Evolutionary conservation across 202 grass and related monocot genomes (phyloP), one percentile per base, ranked within the genome.

Genomic region (Setaria italica): DNA sequence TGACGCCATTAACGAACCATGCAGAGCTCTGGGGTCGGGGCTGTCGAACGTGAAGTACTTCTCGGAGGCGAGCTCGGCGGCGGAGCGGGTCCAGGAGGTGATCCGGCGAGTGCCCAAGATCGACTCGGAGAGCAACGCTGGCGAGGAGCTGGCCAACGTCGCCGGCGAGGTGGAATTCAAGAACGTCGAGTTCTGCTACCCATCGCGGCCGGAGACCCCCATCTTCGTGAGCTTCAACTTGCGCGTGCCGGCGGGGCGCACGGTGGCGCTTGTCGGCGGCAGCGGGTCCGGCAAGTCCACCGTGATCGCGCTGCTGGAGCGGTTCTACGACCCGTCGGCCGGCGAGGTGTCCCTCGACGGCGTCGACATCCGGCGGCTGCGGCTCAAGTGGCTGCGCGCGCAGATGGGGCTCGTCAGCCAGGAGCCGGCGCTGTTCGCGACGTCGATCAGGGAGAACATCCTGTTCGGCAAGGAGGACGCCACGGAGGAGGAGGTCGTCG

Each of bases 331-430:
- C 74, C 94, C 97, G 10, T 59, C 66, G 0, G 85, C 55, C 1
- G 94, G 97, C 0, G 88, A 87, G 87, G 90, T 99, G 51, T n/a
- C 81, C 20, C 15, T 99, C 0, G 97, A 99, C 72, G 92, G 92
- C 57, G 80, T 99, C 6, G 88, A 97, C 86, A 92, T 96, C 83
- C 88, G 84, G 64, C 83, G 53, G 73, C 82, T 99, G 10, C 79
- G 81, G 47, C 90, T 99, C 62, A 99, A 94, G 76, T 99, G 97
- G 97, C 77, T 99, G 77, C 81, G 97, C 64, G 70, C 88, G 11
- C 93, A 99, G 85, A 99, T 99, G 49, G 97, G 97, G 30, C 87
- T 99, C 19, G 97, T 99, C 3, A 99, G 92, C 82, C 97, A 99
- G 64, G 97, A 99, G 86, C 97, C 97, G 42, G 94, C 94, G 62